Evolutionary conservation across 2,329 filamentous ascomycete species (phyloP), one percentile per base, ranked within the genome.

Genomic region (Dryadomyces quercus-mongolicae): DNA sequence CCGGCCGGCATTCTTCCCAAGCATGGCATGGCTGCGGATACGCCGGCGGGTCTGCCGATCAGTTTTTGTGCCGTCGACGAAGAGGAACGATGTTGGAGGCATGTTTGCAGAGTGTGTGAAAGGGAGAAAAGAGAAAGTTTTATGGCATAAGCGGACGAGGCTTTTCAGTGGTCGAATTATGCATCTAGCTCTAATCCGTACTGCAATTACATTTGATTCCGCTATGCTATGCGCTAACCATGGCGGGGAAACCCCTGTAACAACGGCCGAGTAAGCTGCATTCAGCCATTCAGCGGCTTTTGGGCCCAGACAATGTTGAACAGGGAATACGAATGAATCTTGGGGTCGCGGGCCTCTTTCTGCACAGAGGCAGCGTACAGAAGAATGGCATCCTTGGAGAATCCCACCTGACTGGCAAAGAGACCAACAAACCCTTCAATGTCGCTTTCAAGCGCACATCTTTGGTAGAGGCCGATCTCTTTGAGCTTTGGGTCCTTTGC

Each of bases 401-500:
- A 50, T 5, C 49, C 49, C 5, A 50, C 2, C 49, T 50, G 49
- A n/a, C 31, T 40, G n/a, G 49, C 49, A 31, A 50, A 38, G n/a
- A 40, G 20, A 7, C 16, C 16, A 18, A 50, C 10, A 12, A 42
- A 16, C 12, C 49, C 49, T 15, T 40, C 49, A 15, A 18, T 50
- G 49, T 50, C 49, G 49, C 36, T 40, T 20, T 40, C 31, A 2
- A 50, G n/a, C 16, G 31, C 56, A 5, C 53, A 20, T 50, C 52
- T 42, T n/a, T 47, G 20, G 22, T 59, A 62, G 36, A 48, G 47
- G 8, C 67, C 66, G 25, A 60, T 57, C 56, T 63, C 59, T 58
- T 60, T 63, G 31, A 60, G 40, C 18, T 62, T 58, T 12, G 59
- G 60, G 47, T 70, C 65, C 9, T 64, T 62, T 2, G 66, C 64